These are phyloP conservation scores for Cladorrhinum samala DNA, from an alignment of 495 filamentous ascomycete genomes.

Conservation along the genomic window DNA sequence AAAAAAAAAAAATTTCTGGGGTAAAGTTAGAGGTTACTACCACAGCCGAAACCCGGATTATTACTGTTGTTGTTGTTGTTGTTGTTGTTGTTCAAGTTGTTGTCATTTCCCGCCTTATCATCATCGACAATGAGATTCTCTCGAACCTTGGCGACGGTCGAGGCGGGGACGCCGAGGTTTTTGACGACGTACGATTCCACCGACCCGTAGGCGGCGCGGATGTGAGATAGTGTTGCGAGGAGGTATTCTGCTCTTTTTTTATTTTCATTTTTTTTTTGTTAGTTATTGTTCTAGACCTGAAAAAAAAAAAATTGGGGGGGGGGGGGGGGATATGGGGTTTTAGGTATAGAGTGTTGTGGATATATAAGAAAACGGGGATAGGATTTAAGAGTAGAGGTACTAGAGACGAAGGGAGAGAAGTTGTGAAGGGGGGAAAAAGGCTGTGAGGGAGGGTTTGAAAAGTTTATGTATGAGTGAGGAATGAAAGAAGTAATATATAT, in stretches of 20 bases:
- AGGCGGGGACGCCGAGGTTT: conserved; percentile 46
- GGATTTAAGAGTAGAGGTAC: background rate
- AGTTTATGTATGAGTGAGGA: background rate
- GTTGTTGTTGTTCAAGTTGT: too few relatives aligned
- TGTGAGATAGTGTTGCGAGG: conserved; percentile 44
- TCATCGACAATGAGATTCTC: conserved; percentile 39
- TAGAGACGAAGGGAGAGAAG: background rate
- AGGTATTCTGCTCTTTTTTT: conserved; percentile 47
- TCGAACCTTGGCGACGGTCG: conserved; percentile 44
- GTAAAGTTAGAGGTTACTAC: too few relatives aligned
- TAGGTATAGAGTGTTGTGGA: too few relatives aligned
- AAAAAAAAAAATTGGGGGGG: too few relatives aligned
- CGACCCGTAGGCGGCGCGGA: conserved; percentile 49
- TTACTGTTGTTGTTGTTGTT: too few relatives aligned
- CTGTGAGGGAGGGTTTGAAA: background rate
- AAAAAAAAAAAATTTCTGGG: too few relatives aligned
- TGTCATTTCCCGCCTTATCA: conserved; percentile 17
- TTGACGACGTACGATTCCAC: conserved; percentile 49
- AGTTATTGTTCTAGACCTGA: too few relatives aligned
- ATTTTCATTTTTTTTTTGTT: too few relatives aligned
- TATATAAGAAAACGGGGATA: background rate
- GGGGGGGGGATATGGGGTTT: too few relatives aligned
- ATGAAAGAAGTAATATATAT: conserved; percentile 6
- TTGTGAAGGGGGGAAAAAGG: background rate
- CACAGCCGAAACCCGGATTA: too few relatives aligned